Evolutionary conservation across 345 rosid genomes (phyloP).

Genomic region (Diplotaxis tenuifolia): DNA sequence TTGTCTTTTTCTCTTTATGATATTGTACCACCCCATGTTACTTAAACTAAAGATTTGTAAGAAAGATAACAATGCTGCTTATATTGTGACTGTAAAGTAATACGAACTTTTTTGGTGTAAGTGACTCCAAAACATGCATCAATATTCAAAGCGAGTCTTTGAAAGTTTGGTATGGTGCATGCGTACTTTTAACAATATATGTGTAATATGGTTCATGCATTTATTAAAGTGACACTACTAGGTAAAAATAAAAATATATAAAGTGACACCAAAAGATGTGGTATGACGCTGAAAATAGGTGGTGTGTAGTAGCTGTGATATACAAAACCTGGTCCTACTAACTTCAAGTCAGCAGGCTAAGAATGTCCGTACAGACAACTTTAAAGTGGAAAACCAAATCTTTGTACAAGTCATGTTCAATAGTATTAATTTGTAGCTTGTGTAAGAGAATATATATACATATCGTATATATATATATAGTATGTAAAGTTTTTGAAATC

Average conservation of each 20-base stretch:
- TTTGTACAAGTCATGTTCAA: slow-evolving; percentile 12
- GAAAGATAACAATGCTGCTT: not conserved
- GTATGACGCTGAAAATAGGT: not conserved
- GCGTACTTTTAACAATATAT: not conserved
- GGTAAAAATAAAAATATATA: not conserved
- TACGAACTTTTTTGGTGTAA: not conserved
- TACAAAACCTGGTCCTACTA: slow-evolving; percentile 9
- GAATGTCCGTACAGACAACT: slow-evolving; percentile 9
- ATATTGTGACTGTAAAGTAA: not conserved
- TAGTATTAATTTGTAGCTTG: not conserved
- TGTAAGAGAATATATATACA: not conserved
- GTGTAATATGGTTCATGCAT: not conserved
- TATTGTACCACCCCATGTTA: not conserved
- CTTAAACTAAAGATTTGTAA: not conserved
- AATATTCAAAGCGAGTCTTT: not conserved
- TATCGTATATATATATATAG: not conserved
- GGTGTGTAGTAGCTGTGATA: slow-evolving; percentile 9
- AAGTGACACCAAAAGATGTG: not conserved
- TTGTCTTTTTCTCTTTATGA: no score
- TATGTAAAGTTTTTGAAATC: not conserved
- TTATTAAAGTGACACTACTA: not conserved
- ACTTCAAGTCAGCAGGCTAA: slow-evolving; percentile 9
- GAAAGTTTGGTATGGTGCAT: not conserved
- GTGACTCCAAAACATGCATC: not conserved
- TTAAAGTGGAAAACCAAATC: slow-evolving; percentile 14